Evolutionary conservation across 208 protist species (phyloP), one percentile per base, ranked within the genome.

Genomic region (Crithidia expoeki): DNA sequence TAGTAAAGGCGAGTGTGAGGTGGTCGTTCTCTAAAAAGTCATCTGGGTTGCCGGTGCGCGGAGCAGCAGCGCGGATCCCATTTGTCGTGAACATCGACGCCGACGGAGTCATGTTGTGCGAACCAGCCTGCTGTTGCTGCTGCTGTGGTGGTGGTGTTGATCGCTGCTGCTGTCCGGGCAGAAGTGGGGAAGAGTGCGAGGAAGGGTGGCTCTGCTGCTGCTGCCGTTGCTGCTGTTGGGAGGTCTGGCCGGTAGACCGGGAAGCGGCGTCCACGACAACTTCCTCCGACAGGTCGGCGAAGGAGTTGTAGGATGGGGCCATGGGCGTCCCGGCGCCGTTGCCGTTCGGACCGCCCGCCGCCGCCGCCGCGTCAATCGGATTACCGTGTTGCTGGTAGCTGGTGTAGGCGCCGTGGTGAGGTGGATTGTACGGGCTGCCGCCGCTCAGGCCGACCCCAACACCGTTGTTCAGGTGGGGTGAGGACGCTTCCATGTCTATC

Each of bases 11-110:
- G 36, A 77, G 57, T 11, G 72, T 70, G 60, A 79, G 56, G 50
- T 68, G 73, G 47, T 78, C 76, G 55, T 83, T 65, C n/a, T 80
- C 68, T 32, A 72, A 38, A 30, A 72, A 64, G 19, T 79, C 66
- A 16, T 78, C 74, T n/a, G 65, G 21, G 14, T 69, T 65, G 21
- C 56, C 62, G 30, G 44, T 34, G 61, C 66, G 63, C 50, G 66
- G 62, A 6, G 69, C 36, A 4, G 65, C 69, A 4, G 55, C 40
- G 32, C 69, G 75, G 19, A 72, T 52, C 44, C 71, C 69, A 30
- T 65, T 60, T 21, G 57, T 69, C 4, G 56, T 56, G 63, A 70
- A 81, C 46, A 69, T 56, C 40, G 64, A 59, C 62, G 70, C 46
- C 23, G 32, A 28, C 32, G 57, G 12, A 23, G 76, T 30, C 28